phyloP scores from a whole-genome alignment of 768 basidiomycete species.

The Amanita pallidorosea region DNA sequence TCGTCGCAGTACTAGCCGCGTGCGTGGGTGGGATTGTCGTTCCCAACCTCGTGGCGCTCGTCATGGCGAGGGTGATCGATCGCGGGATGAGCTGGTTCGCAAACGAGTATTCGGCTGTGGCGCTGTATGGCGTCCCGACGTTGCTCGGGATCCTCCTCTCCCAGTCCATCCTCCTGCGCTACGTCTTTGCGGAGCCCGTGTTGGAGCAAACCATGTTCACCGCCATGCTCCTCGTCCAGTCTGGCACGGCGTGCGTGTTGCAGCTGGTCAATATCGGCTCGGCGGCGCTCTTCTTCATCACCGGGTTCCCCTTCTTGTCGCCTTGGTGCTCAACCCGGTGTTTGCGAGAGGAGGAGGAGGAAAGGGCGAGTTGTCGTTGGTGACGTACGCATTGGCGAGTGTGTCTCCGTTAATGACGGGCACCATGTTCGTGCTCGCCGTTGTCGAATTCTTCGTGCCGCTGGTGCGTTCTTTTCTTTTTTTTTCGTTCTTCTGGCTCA shows the following conservation, averaged over 20 bases:
- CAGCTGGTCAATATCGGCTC: slow-evolving; percentile 70
- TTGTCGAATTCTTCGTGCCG: slow-evolving; percentile 85
- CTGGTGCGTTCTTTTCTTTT: slow-evolving; percentile 36
- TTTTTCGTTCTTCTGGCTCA: background rate
- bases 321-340: slow-evolving; percentile 41
- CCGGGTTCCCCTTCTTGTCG: slow-evolving; percentile 40
- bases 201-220: slow-evolving; percentile 54
- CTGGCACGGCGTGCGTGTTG: slow-evolving; percentile 39
- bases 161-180: slow-evolving; percentile 36
- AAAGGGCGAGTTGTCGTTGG: slow-evolving; percentile 32
- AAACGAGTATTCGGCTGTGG: slow-evolving; percentile 50
- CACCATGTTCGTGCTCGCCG: slow-evolving; percentile 43
- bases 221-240: slow-evolving; percentile 50
- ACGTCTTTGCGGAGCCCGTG: slow-evolving; percentile 19
- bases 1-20: slow-evolving; percentile 38
- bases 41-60: slow-evolving; percentile 61
- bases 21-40: slow-evolving; percentile 46
- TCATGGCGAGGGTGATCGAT: slow-evolving; percentile 52
- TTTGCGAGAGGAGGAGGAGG: slow-evolving; percentile 9
- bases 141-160: slow-evolving; percentile 53
- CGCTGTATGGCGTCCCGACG: slow-evolving; percentile 68
- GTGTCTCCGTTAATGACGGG: slow-evolving; percentile 45
- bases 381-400: slow-evolving; percentile 56
- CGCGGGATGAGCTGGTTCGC: slow-evolving; percentile 84
- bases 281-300: slow-evolving; percentile 62